Evolutionary conservation across 169 alveolate species (phyloP).

Genomic region (Amoebophrya sp.): DNA sequence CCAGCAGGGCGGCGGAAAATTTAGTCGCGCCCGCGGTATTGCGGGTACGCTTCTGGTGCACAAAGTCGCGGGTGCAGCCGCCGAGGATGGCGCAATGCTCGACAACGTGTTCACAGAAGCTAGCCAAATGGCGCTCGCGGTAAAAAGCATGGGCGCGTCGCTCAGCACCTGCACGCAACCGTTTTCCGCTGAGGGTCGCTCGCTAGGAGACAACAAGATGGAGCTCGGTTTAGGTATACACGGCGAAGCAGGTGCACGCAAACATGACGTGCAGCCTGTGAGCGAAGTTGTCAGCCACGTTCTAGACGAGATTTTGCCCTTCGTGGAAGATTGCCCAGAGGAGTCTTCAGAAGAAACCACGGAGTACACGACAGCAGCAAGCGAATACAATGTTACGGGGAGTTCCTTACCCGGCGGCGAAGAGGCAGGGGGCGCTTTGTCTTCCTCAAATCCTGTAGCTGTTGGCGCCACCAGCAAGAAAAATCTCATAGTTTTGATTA

Average conservation of each 20-base stretch:
- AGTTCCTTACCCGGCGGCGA: neutral
- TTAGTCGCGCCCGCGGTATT: constrained; percentile 50
- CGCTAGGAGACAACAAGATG: constrained; percentile 19
- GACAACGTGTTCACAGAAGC: neutral
- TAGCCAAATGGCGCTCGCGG: neutral
- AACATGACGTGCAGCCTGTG: neutral
- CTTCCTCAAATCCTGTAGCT: too few relatives aligned
- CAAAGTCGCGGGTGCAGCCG: constrained; percentile 57
- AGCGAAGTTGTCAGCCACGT: neutral
- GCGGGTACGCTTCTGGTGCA: constrained; percentile 56
- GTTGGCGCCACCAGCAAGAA: neutral
- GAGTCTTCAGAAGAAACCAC: neutral
- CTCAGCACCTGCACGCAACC: neutral
- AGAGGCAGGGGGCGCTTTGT: neutral
- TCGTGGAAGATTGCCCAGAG: too few relatives aligned
- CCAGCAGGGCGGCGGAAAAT: neutral
- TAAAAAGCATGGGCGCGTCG: neutral
- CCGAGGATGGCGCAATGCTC: constrained; percentile 38
- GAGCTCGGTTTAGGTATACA: neutral
- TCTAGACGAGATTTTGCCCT: neutral
- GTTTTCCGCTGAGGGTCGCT: neutral
- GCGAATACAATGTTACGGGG: neutral
- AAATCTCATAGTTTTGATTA: neutral
- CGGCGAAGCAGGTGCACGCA: neutral
- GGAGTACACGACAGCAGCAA: neutral